Base-by-base conservation (phyloP, 1,284 basidiomycete species). In the Leccinum pachyderme region DNA sequence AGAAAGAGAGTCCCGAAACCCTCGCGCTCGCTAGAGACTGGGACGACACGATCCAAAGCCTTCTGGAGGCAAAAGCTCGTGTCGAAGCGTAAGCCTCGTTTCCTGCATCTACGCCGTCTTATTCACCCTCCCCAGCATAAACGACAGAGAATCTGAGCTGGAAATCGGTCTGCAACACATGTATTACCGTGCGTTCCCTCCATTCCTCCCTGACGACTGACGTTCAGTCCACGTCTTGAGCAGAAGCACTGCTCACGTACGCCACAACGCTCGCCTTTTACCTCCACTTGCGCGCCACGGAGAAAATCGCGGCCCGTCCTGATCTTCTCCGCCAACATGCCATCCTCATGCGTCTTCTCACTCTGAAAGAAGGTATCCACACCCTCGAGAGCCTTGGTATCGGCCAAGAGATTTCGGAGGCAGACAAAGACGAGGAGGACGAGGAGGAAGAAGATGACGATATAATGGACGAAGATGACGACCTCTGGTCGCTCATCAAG, bases 201-300 rank as follows among this genome's bases (percentile, higher is more conserved):
- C 18, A 3, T 31, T 5, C 46, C n/a, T 51, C 24, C 15, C n/a
- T 28, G 9, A 11, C 22, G 22, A 12, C 43, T 52, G 11, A 28
- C 32, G 0, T 18, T 28, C 41, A 51, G 13, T 53, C 25, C 25
- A 46, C 53, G 41, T 41, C 22, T 53, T 39, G 60, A 53, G 51
- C 69, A 94, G 93, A 98, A 77, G 83, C 93, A 1, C 78, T 97
- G 2, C 75, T 96, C 45, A 92, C 95, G 8, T 99, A 99, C 70
- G 81, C 91, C 8, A 92, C 94, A 1, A 89, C 87, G 1, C 86
- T 98, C 46, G 90, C 95, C 0, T 98, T 95, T 76, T 98, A 97
- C 75, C 79, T 99, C 50, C 87, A 95, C 70, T 80, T 99, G 27
- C 85, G 92, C 13, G 78, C 89, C 22, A 82, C 81, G 51, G 75